phyloP scores from a whole-genome alignment of 1,284 basidiomycete species.

The Grifola frondosa region DNA sequence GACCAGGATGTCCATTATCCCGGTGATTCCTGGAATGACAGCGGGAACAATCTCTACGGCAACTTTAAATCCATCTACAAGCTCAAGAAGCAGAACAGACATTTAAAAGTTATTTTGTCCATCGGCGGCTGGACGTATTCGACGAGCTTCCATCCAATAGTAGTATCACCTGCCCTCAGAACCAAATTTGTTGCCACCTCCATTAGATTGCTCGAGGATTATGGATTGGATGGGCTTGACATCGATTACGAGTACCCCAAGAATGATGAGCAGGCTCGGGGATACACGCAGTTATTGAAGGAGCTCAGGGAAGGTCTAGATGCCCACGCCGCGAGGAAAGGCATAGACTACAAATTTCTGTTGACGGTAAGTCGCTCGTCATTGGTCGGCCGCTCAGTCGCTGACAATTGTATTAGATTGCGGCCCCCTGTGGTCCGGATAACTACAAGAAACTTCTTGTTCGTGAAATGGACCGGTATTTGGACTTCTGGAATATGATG shows the following conservation, averaged over 20 bases:
- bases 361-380: conserved; percentile 58
- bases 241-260: conserved; percentile 87
- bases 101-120: conserved; percentile 83
- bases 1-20: conserved; percentile 89
- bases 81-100: conserved; percentile 83
- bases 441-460: conserved; percentile 81
- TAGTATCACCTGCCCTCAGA: conserved; percentile 61
- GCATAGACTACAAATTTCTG: conserved; percentile 62
- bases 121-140: conserved; percentile 94
- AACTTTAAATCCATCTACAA: conserved; percentile 92
- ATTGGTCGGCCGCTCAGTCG: conserved; percentile 5
- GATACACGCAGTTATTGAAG: conserved; percentile 70
- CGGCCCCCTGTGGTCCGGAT: conserved; percentile 89
- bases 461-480: conserved; percentile 80
- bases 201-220: conserved; percentile 77
- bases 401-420: conserved; percentile 53
- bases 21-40: conserved; percentile 89
- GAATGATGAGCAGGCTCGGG: conserved; percentile 66
- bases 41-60: conserved; percentile 85
- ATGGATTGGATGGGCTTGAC: conserved; percentile 68
- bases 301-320: conserved; percentile 74
- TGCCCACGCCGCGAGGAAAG: conserved; percentile 59
- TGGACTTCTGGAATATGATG: conserved; percentile 99
- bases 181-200: conserved; percentile 78
- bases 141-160: conserved; percentile 73